phyloP scores from a whole-genome alignment of 345 rosid genomes.

The Eucalyptus sideroxylon region DNA sequence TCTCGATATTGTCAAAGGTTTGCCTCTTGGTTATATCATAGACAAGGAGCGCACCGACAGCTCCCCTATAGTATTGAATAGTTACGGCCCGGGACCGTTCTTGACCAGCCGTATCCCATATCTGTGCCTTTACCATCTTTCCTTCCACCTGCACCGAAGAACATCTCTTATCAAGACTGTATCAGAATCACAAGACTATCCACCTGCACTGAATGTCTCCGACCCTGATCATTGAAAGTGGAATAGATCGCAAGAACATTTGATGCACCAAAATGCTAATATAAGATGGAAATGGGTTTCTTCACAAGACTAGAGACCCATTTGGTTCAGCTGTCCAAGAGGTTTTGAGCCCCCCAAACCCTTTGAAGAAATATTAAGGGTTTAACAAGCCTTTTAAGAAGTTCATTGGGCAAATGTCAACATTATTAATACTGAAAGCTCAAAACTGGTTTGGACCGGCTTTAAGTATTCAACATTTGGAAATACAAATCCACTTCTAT shows the following conservation, averaged over 20 bases:
- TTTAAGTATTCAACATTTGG: too few relatives aligned
- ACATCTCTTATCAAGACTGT: background rate
- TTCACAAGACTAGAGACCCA: fast-evolving
- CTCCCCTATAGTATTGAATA: conserved; percentile 71
- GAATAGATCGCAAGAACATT: background rate
- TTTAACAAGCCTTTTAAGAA: fast-evolving
- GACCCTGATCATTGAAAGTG: background rate
- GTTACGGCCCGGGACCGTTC: conserved; percentile 69
- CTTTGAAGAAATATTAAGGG: too few relatives aligned
- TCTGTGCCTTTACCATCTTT: conserved; percentile 77
- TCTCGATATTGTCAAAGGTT: conserved; percentile 51
- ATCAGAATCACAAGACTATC: background rate
- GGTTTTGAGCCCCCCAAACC: fast-evolving
- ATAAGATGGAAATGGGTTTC: background rate
- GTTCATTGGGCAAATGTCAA: too few relatives aligned
- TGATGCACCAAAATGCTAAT: background rate
- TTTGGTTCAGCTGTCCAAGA: fast-evolving
- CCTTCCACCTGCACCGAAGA: conserved; percentile 50
- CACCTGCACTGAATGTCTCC: background rate
- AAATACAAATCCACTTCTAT: too few relatives aligned
- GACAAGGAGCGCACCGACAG: conserved; percentile 72
- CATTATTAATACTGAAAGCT: fast-evolving
- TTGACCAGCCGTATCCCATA: conserved; percentile 83
- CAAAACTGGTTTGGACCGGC: fast-evolving
- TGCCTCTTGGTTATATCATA: conserved; percentile 77